Evolutionary conservation across 2,329 filamentous ascomycete species (phyloP).

Genomic region (Sporothrix globosa): DNA sequence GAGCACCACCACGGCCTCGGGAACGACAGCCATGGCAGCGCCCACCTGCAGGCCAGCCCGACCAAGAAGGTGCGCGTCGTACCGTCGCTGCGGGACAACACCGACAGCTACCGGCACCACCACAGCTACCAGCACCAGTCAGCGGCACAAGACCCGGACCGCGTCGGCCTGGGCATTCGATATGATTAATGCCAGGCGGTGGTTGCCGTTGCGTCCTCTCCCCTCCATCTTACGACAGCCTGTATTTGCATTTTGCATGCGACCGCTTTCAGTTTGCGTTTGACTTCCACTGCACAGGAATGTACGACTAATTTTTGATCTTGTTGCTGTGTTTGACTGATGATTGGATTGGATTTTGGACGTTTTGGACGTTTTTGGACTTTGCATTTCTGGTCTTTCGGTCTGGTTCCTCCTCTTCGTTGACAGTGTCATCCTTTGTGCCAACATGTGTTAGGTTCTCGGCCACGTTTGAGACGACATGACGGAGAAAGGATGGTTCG

Average conservation of each 20-base stretch:
- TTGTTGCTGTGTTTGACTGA: constrained; percentile 4
- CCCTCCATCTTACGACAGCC: background rate
- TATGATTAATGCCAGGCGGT: constrained; percentile 43
- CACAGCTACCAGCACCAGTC: constrained; percentile 25
- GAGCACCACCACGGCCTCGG: constrained; percentile 42
- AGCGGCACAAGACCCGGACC: constrained; percentile 36
- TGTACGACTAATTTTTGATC: constrained; percentile 11
- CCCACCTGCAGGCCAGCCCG: constrained; percentile 49
- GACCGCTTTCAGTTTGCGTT: background rate
- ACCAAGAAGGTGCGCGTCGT: constrained; percentile 56
- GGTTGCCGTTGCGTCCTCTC: background rate
- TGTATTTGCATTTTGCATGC: background rate
- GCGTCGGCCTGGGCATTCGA: constrained; percentile 59
- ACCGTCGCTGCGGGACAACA: constrained; percentile 44
- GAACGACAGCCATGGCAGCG: background rate
- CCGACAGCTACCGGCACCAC: constrained; percentile 34
- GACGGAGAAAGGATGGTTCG: too few species aligned
- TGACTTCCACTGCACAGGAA: background rate
- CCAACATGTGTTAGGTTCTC: too few species aligned
- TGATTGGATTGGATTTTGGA: background rate
- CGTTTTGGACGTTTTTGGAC: background rate
- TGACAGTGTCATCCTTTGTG: too few species aligned
- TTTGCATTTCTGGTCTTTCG: too few species aligned
- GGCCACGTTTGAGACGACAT: too few species aligned
- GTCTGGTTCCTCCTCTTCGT: too few species aligned